Base-by-base conservation (phyloP, 1,284 basidiomycete genomes). In the Veloboletus limbatus region DNA sequence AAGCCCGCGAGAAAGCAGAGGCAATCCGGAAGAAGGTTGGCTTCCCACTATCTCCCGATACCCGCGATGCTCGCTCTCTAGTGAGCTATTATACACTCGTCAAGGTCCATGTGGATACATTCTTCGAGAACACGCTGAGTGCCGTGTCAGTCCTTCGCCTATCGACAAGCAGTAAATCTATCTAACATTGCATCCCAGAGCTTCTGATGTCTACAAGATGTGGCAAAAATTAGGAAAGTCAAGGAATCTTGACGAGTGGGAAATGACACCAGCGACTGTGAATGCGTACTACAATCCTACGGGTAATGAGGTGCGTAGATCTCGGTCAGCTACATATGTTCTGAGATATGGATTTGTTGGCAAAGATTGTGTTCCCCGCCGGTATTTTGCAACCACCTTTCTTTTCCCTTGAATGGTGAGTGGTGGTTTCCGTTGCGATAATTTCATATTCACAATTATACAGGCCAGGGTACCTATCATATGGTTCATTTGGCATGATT, bases 361-460 rank as follows among this genome's bases (percentile, higher is more conserved):
- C 54, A 45, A 70, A 96, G 85, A 96, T 97, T 48, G 92, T 95
- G 14, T 97, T 99, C 75, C 95, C 96, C 4, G 96, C 96, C 13
- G 96, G 96, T 31, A 95, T 98, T 60, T 71, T 98, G 33, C 92
- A 88, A 58, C 85, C 90, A 3, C 94, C 94, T 0, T 98, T 96
- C 80, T 98, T 97, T 76, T 81, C 81, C 11, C 73, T 81, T 45
- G 73, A 82, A 48, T 97, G 92, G 92, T 89, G 65, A 18, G 71
- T 58, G n/a, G 14, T 48, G n/a, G n/a, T 20, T 11, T 16, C 13
- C 43, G 11, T 37, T 38, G 35, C n/a, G 8, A 47, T 49, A 6
- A 20, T 43, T 16, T 35, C 43, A 18, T 9, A n/a, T 34, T 52
- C 7, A 63, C 16, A 16, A 7, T n/a, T 4, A 11, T 21, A 34